Conservation (phyloP, 495 filamentous ascomycete genomes). For the Daldinia loculata region DNA sequence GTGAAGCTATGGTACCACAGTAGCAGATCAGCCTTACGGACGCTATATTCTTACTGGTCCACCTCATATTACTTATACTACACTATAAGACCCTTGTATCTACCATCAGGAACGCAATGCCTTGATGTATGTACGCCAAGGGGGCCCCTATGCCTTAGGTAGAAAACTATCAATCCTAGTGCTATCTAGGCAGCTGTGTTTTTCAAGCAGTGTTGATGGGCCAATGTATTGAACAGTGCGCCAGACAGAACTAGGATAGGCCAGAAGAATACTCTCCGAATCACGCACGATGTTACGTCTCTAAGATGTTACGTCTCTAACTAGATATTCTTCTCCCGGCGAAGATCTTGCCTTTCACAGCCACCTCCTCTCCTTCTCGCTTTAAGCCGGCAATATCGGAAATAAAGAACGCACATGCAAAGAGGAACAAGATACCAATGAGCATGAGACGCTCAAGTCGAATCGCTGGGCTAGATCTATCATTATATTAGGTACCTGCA, state of each 20-base stretch:
- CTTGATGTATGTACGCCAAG: background rate
- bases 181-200: background rate
- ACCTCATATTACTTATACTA: slow-evolving; percentile 8
- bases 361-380: background rate
- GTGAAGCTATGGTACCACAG: background rate
- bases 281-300: slow-evolving; percentile 1
- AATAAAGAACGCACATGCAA: background rate
- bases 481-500: background rate
- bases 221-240: background rate
- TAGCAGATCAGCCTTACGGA: slow-evolving; percentile 28
- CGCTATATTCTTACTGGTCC: background rate
- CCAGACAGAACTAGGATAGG: background rate
- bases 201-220: background rate
- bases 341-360: background rate
- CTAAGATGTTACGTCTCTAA: slow-evolving; percentile 3
- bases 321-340: background rate
- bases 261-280: background rate
- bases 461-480: background rate
- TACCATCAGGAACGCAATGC: background rate
- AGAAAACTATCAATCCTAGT: background rate
- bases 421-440: background rate
- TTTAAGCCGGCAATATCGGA: background rate
- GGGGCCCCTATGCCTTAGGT: no score
- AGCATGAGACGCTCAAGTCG: background rate
- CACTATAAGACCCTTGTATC: background rate